A percentile compares a stretch with the other conserved stretches of the same genome.
Conservation (phyloP, 1,284 basidiomycete species). For the Cystobasidium sp. region DNA sequence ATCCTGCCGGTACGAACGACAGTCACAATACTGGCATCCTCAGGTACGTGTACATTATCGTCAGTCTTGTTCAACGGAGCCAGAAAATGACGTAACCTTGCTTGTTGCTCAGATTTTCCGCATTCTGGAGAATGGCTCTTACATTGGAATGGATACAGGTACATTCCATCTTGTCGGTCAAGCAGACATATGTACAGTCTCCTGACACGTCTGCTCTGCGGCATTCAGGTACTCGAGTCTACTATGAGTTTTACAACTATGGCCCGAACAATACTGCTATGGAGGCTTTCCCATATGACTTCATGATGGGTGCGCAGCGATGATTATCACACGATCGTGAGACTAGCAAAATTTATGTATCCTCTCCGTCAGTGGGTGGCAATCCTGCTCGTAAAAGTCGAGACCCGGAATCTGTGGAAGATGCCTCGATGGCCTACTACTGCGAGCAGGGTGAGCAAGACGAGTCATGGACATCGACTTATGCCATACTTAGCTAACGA, state of each 20-base stretch:
- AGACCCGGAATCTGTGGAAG: neutral
- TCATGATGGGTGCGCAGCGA: conserved; percentile 22
- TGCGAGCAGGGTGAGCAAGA: conserved; percentile 19
- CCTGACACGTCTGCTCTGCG: neutral
- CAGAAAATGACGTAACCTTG: too few relatives aligned
- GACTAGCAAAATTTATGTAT: too few relatives aligned
- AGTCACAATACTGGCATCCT: conserved; percentile 39
- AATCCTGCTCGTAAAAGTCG: conserved; percentile 27
- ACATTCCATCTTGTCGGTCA: neutral
- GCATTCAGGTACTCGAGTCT: conserved; percentile 10
- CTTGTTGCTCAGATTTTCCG: conserved; percentile 4
- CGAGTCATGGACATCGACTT: neutral
- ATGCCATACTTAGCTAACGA: neutral
- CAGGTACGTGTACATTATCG: neutral
- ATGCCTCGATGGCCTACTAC: conserved; percentile 18
- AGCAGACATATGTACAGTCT: neutral
- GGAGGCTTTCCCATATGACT: conserved; percentile 21
- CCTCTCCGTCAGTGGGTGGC: conserved; percentile 14
- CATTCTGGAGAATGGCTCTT: conserved; percentile 26
- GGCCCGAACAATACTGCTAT: conserved; percentile 9
- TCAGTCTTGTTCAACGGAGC: neutral
- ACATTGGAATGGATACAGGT: conserved; percentile 26
- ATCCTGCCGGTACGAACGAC: too few relatives aligned
- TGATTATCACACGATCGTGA: neutral
- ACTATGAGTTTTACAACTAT: conserved; percentile 17